Evolutionary conservation across 2,329 filamentous ascomycete genomes (phyloP).

Genomic region (Colletotrichum liaoningense): DNA sequence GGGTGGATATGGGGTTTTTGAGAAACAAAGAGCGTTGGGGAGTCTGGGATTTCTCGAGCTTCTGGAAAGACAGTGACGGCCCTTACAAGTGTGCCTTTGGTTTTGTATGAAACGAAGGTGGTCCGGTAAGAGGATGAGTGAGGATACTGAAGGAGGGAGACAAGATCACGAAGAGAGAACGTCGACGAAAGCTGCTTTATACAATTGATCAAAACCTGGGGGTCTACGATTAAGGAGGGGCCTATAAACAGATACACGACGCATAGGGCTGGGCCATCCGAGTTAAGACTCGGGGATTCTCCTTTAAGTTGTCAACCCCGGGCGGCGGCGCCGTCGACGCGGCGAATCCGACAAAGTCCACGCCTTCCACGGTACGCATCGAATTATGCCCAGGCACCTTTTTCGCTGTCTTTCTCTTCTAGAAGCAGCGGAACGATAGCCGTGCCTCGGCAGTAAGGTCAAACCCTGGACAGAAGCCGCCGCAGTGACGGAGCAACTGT

Average conservation of each 20-base stretch:
- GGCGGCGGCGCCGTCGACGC: constrained; percentile 7
- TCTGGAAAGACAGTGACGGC: background rate
- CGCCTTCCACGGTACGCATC: background rate
- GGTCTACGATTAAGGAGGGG: background rate
- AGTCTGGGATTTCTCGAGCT: background rate
- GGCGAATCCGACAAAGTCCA: constrained; percentile 17
- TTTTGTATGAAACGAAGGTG: background rate
- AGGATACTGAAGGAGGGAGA: background rate
- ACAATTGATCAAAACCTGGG: background rate
- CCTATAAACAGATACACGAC: background rate
- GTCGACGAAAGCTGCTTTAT: background rate
- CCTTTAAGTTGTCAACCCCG: background rate
- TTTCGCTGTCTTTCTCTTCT: background rate
- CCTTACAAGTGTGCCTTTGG: background rate
- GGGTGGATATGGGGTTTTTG: too few species aligned
- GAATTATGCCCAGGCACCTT: background rate
- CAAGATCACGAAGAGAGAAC: background rate
- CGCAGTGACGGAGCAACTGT: background rate
- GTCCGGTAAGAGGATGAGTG: background rate
- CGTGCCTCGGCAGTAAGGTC: background rate
- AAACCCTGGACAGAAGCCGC: background rate
- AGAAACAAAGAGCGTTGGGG: background rate
- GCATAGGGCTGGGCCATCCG: background rate
- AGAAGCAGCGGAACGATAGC: background rate
- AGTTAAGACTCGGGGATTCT: background rate